phyloP scores from a whole-genome alignment of 139 green algal species.

The Ettlia oleoabundans region DNA sequence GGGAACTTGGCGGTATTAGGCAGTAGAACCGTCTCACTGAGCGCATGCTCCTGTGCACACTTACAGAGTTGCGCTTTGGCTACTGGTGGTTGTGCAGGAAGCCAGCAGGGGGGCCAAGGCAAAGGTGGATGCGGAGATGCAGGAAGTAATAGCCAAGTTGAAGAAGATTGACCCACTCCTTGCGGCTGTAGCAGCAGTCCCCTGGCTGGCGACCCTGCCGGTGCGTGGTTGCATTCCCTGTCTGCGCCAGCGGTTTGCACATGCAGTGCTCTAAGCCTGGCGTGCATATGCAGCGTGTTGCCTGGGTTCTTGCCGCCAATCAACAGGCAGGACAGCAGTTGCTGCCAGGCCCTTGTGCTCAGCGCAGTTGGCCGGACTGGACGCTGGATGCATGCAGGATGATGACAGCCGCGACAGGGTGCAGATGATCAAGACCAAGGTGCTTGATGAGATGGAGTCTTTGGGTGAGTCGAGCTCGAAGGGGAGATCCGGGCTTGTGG shows the following conservation, averaged over 20 bases:
- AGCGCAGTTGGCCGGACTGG: background rate
- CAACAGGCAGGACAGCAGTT: background rate
- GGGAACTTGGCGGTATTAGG: too few relatives aligned
- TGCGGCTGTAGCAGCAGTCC: constrained; percentile 25
- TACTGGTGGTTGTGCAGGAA: background rate
- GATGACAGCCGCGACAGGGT: background rate
- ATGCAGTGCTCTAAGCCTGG: too few relatives aligned
- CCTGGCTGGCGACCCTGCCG: constrained; percentile 16
- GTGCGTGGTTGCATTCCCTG: background rate
- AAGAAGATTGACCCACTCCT: constrained; percentile 34
- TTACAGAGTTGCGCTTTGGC: too few relatives aligned
- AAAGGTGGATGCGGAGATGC: background rate
- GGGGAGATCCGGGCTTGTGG: too few relatives aligned
- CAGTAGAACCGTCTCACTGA: too few relatives aligned
- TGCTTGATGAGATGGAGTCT: background rate
- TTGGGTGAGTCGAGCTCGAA: background rate
- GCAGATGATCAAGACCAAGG: background rate
- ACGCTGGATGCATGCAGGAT: too few relatives aligned
- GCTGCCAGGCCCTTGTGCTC: background rate
- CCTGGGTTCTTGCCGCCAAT: too few relatives aligned
- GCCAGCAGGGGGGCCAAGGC: background rate
- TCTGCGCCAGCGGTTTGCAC: background rate
- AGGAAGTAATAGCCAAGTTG: background rate
- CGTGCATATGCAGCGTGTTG: too few relatives aligned
- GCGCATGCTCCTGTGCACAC: too few relatives aligned